These are phyloP conservation scores for Scutellaria galericulata DNA, from an alignment of 257 asterid species.

Conservation along the genomic window DNA sequence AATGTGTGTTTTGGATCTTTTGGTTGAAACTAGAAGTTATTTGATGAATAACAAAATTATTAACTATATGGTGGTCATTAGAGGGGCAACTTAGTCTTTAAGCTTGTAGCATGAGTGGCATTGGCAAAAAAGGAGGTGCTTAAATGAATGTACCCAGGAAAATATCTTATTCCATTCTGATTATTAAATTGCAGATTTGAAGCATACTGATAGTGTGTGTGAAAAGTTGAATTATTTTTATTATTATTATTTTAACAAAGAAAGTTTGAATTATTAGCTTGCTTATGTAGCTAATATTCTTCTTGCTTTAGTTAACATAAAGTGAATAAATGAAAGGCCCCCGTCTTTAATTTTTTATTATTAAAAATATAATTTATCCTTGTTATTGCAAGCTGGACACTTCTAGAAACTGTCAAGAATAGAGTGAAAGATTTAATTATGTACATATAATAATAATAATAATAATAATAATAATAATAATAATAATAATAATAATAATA, in stretches of 20 bases:
- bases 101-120: slow-evolving; percentile 9
- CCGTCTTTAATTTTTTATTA: slow-evolving; percentile 4
- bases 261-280: slow-evolving; percentile 28
- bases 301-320: slow-evolving; percentile 44
- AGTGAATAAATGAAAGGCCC: slow-evolving; percentile 38
- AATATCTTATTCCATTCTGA: slow-evolving; percentile 5
- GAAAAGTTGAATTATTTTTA: slow-evolving; percentile 32
- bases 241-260: no score
- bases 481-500: no score
- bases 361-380: no score
- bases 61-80: no score
- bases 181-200: slow-evolving; percentile 29
- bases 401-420: slow-evolving; percentile 5
- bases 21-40: background rate
- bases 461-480: no score
- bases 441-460: no score
- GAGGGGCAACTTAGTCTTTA: slow-evolving; percentile 26
- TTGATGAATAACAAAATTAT: background rate
- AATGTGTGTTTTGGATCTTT: background rate
- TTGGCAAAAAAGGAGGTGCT: slow-evolving; percentile 30
- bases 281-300: slow-evolving; percentile 44
- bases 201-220: slow-evolving; percentile 38
- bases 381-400: background rate
- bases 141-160: slow-evolving; percentile 6
- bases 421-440: no score